Evolutionary conservation across 139 green algal species (phyloP).

Genomic region (Pycnococcus provasolii): DNA sequence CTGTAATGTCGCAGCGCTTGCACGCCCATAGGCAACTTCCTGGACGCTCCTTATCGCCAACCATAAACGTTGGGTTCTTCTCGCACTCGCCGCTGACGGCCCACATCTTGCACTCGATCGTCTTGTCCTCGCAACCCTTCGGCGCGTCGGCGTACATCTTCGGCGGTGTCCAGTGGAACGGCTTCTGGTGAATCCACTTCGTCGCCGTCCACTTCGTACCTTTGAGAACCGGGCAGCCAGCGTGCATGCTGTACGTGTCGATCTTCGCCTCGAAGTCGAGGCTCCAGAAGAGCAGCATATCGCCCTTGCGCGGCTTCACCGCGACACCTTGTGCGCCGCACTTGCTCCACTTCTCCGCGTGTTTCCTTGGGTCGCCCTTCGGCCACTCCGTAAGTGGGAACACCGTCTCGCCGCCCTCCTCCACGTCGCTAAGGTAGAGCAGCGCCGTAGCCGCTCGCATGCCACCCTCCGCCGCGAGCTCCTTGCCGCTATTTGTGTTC

Average conservation of each 20-base stretch:
- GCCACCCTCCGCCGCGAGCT: conserved; percentile 2
- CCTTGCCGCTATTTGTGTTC: neutral
- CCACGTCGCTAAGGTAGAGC: conserved; percentile 36
- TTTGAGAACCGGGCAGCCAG: conserved; percentile 56
- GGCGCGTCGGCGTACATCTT: neutral
- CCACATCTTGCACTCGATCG: neutral
- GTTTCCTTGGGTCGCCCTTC: conserved; percentile 1
- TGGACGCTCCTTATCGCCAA: neutral
- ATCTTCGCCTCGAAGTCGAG: conserved; percentile 19
- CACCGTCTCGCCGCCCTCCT: conserved; percentile 36
- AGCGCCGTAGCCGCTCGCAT: conserved; percentile 32
- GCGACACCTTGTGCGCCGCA: conserved; percentile 11
- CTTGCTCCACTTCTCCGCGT: conserved; percentile 7
- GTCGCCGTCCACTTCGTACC: conserved; percentile 73
- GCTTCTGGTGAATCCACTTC: conserved; percentile 69
- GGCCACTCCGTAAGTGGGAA: conserved; percentile 22
- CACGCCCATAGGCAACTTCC: no score
- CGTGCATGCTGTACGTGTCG: conserved; percentile 37
- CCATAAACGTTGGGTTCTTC: neutral
- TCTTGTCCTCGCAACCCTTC: neutral
- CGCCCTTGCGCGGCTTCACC: conserved; percentile 39
- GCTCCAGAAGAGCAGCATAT: conserved; percentile 39
- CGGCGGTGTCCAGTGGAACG: conserved; percentile 23
- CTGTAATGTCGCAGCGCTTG: no score
- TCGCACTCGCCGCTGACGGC: neutral